phyloP scores from a whole-genome alignment of 2,329 filamentous ascomycete species.

The Nemania diffusa region DNA sequence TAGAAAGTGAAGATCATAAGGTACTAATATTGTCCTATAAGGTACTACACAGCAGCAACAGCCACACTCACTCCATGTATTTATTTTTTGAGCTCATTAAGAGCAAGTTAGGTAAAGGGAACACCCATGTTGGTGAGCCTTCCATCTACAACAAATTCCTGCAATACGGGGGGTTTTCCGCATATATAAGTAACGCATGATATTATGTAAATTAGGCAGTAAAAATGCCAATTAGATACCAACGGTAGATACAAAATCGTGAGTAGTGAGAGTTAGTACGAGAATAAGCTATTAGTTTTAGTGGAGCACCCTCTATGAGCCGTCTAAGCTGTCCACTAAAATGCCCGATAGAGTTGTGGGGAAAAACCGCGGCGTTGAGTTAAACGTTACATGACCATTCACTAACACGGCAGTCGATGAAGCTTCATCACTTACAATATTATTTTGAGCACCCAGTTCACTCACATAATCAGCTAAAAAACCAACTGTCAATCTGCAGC shows the following conservation, averaged over 20 bases:
- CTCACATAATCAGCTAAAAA: not conserved
- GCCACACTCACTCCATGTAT: not conserved
- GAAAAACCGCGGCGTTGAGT: conserved; percentile 2
- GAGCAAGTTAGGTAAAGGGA: not conserved
- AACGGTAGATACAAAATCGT: not conserved
- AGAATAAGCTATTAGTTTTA: not conserved
- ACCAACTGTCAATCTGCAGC: not conserved
- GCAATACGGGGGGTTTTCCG: not conserved
- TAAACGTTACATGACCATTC: not conserved
- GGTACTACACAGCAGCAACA: not conserved
- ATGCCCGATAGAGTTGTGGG: conserved; percentile 38
- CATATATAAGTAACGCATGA: not conserved
- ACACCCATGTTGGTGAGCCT: not conserved
- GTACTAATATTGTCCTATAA: not conserved
- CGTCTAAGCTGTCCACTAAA: conserved; percentile 21
- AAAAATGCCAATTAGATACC: not conserved
- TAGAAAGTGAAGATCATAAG: not conserved
- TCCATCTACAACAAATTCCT: not conserved
- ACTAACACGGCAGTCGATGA: conserved; percentile 16
- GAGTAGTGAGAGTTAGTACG: not conserved
- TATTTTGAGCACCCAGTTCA: not conserved
- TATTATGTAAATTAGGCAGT: not conserved
- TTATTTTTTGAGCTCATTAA: not conserved
- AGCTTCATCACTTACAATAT: conserved; percentile 20
- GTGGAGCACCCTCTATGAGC: conserved; percentile 13